Evolutionary conservation across 2,329 filamentous ascomycete genomes (phyloP).

Genomic region (Macrophomina phaseolina): DNA sequence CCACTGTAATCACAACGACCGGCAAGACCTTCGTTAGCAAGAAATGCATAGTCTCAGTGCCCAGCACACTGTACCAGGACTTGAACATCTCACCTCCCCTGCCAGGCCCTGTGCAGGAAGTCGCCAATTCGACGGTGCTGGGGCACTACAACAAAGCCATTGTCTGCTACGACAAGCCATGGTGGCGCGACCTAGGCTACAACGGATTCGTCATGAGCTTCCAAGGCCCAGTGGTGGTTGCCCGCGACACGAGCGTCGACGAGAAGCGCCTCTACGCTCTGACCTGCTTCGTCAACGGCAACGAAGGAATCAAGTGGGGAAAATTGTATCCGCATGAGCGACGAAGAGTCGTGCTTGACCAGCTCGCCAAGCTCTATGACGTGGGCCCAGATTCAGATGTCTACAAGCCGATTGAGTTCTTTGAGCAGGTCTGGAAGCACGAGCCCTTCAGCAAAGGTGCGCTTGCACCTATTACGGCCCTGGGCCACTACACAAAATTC

Average conservation of each 20-base stretch:
- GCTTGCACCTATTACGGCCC: not conserved
- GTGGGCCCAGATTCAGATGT: slow-evolving; percentile 12
- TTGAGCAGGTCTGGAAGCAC: slow-evolving; percentile 40
- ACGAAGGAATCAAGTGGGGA: slow-evolving; percentile 45
- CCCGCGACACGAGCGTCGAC: slow-evolving; percentile 38
- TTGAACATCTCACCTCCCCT: slow-evolving; percentile 58
- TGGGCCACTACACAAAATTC: slow-evolving; percentile 29
- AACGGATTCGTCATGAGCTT: slow-evolving; percentile 56
- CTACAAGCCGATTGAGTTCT: slow-evolving; percentile 29
- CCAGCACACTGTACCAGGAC: slow-evolving; percentile 50
- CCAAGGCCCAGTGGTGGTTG: slow-evolving; percentile 37
- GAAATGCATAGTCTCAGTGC: slow-evolving; percentile 31
- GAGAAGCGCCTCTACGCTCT: slow-evolving; percentile 38
- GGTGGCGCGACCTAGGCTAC: slow-evolving; percentile 53
- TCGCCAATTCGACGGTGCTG: slow-evolving; percentile 40
- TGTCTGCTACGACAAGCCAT: slow-evolving; percentile 52
- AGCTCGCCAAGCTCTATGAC: slow-evolving; percentile 42
- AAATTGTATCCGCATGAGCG: slow-evolving; percentile 37
- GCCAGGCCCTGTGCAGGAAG: slow-evolving; percentile 46
- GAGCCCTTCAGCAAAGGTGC: slow-evolving; percentile 30
- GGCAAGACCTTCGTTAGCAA: not conserved
- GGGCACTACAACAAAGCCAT: slow-evolving; percentile 62
- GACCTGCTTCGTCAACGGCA: slow-evolving; percentile 51
- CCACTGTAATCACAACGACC: not conserved
- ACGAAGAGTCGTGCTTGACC: slow-evolving; percentile 40